These are phyloP conservation scores for Trebouxiophyceae sp. DNA, from an alignment of 163 green algal species.

Conservation along the genomic window DNA sequence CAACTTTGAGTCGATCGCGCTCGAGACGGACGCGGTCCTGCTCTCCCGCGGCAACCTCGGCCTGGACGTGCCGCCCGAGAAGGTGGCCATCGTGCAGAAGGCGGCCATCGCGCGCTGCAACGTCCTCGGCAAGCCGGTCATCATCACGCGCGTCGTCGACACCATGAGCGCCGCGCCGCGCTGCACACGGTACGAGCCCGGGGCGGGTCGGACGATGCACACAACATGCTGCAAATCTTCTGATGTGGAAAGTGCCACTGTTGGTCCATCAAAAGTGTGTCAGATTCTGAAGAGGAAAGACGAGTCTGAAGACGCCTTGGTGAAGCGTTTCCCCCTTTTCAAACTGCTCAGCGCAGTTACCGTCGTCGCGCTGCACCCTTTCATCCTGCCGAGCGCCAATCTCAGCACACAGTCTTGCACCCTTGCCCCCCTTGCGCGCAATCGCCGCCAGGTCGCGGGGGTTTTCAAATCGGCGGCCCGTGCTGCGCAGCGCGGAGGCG, in stretches of 20 bases:
- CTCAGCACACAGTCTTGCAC: no score
- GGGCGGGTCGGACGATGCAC: no score
- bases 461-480: neutral
- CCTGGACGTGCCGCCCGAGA: constrained; percentile 61
- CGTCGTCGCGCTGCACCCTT: no score
- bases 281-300: no score
- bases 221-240: no score
- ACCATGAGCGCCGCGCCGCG: constrained; percentile 51
- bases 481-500: constrained; percentile 59
- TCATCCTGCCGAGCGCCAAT: no score
- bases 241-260: no score
- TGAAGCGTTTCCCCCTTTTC: no score
- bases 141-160: constrained; percentile 52
- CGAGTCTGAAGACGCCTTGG: no score
- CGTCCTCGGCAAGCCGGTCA: constrained; percentile 35
- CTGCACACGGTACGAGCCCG: constrained; percentile 72
- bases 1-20: constrained; percentile 72
- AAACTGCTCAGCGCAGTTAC: no score
- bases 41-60: constrained; percentile 80
- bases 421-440: neutral
- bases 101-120: constrained; percentile 5
- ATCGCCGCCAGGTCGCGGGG: no score
- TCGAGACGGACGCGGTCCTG: constrained; percentile 74
- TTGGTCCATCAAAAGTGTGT: no score
- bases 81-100: constrained; percentile 79